Evolutionary conservation across 768 basidiomycete species (phyloP).

Genomic region (Neoboletus magnificus): DNA sequence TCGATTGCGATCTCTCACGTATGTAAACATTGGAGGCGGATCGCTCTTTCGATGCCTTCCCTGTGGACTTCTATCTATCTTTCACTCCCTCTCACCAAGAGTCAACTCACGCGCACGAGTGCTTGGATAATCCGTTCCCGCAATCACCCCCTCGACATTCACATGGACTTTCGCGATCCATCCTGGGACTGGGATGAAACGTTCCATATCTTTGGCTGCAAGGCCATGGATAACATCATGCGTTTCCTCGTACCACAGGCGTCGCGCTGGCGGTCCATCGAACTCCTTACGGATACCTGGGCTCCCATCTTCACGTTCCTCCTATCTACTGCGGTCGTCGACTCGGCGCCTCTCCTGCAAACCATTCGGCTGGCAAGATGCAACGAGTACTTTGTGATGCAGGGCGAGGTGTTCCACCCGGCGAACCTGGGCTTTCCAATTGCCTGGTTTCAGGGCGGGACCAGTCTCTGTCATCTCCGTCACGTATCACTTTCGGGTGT

Average conservation of each 20-base stretch:
- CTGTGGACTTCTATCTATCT: conserved; percentile 55
- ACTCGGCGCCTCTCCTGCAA: conserved; percentile 37
- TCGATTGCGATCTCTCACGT: conserved; percentile 45
- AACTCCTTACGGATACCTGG: conserved; percentile 61
- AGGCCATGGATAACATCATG: conserved; percentile 45
- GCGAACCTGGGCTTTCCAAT: conserved; percentile 37
- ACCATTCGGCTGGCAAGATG: conserved; percentile 49
- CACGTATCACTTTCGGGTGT: conserved; percentile 51
- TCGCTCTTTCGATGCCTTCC: conserved; percentile 41
- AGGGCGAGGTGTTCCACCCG: conserved; percentile 45
- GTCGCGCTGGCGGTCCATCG: conserved; percentile 45
- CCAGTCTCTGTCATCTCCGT: conserved; percentile 32
- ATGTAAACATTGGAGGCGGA: conserved; percentile 48
- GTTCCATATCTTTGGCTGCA: conserved; percentile 42
- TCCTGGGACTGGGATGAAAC: conserved; percentile 50
- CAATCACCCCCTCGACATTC: conserved; percentile 44
- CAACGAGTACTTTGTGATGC: conserved; percentile 53
- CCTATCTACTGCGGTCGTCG: conserved; percentile 34
- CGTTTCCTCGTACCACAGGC: conserved; percentile 44
- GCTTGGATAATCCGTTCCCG: conserved; percentile 46
- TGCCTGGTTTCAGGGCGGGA: conserved; percentile 40
- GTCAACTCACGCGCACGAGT: conserved; percentile 36
- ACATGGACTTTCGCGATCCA: conserved; percentile 58
- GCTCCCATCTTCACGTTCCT: conserved; percentile 54
- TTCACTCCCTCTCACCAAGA: conserved; percentile 39